Percentiles rank a stretch among this genome's conserved stretches.
phyloP scores from a whole-genome alignment of 345 rosid genomes.

The Aquilaria malaccensis region DNA sequence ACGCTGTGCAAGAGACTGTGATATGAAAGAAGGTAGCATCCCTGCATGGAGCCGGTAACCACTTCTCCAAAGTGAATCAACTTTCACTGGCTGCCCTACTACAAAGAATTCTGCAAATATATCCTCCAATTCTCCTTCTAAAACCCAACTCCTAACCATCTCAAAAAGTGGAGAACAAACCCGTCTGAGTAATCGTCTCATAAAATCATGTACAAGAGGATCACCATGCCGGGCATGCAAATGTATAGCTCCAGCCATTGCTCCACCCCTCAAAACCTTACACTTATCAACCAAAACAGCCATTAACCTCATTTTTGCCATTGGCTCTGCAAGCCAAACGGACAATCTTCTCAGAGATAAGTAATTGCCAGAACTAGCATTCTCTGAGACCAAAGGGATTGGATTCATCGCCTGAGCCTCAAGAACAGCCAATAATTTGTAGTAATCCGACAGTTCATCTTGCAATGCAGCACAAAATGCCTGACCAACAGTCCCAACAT shows the following conservation, averaged over 20 bases:
- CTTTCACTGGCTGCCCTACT: conserved; percentile 89
- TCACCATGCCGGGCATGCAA: conserved; percentile 96
- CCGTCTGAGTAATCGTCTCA: conserved; percentile 71
- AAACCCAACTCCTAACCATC: conserved; percentile 99
- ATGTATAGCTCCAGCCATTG: conserved; percentile 97
- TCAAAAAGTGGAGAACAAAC: conserved; percentile 96
- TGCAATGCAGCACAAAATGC: conserved; percentile 96
- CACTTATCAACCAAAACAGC: conserved; percentile 95
- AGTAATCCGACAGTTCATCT: conserved; percentile 79
- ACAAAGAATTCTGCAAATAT: conserved; percentile 85
- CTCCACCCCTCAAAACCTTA: conserved; percentile 84
- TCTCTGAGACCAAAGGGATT: conserved; percentile 77
- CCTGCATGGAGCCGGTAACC: conserved; percentile 75
- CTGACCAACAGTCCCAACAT: conserved; percentile 88
- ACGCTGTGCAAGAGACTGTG: conserved; percentile 80
- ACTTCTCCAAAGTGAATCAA: conserved; percentile 96
- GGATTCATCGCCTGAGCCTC: conserved; percentile 92
- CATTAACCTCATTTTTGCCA: conserved; percentile 97
- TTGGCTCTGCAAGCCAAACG: conserved; percentile 91
- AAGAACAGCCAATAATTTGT: conserved; percentile 83
- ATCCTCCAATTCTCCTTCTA: conserved; percentile 98
- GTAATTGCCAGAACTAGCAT: conserved; percentile 57
- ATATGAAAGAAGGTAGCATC: conserved; percentile 92
- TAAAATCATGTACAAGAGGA: conserved; percentile 79
- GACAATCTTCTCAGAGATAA: conserved; percentile 81